These are phyloP conservation scores for Moniliophthora roreri DNA, from an alignment of 1,284 basidiomycete genomes.

Conservation along the genomic window DNA sequence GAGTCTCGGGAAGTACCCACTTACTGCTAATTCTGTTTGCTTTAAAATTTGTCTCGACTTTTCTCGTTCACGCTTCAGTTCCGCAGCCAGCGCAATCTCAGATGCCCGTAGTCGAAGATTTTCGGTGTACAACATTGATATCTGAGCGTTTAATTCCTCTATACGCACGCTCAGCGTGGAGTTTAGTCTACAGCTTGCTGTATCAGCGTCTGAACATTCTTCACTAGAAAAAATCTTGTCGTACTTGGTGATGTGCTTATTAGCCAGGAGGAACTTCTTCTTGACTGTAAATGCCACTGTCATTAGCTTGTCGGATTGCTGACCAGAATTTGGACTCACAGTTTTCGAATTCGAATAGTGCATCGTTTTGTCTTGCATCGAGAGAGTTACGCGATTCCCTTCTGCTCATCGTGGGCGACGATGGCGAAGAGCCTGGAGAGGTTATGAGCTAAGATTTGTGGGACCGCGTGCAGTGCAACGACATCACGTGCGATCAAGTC, in stretches of 20 bases:
- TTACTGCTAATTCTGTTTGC: slow-evolving; percentile 72
- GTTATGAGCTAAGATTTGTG: slow-evolving; percentile 13
- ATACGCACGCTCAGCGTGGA: slow-evolving; percentile 79
- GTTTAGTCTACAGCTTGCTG: slow-evolving; percentile 58
- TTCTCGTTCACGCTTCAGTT: slow-evolving; percentile 76
- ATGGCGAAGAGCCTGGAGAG: slow-evolving; percentile 27
- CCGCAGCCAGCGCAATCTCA: slow-evolving; percentile 70
- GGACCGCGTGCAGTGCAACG: slow-evolving; percentile 12
- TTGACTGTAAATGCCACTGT: slow-evolving; percentile 59
- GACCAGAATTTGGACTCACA: slow-evolving; percentile 48
- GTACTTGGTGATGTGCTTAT: slow-evolving; percentile 87
- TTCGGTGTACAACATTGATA: slow-evolving; percentile 76
- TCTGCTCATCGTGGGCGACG: slow-evolving; percentile 66
- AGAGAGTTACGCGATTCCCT: slow-evolving; percentile 75
- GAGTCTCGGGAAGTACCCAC: slow-evolving; percentile 26
- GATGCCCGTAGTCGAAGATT: slow-evolving; percentile 78
- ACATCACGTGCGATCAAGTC: background rate
- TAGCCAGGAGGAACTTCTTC: slow-evolving; percentile 85
- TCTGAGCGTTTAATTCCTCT: slow-evolving; percentile 79
- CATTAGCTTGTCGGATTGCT: slow-evolving; percentile 19
- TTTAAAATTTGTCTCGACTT: slow-evolving; percentile 68
- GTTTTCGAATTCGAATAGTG: slow-evolving; percentile 78
- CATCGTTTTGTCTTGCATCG: slow-evolving; percentile 69
- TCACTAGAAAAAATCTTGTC: slow-evolving; percentile 20
- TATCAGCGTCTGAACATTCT: background rate